Conservation (phyloP, 768 basidiomycete genomes). For the Royoungia palumana region DNA sequence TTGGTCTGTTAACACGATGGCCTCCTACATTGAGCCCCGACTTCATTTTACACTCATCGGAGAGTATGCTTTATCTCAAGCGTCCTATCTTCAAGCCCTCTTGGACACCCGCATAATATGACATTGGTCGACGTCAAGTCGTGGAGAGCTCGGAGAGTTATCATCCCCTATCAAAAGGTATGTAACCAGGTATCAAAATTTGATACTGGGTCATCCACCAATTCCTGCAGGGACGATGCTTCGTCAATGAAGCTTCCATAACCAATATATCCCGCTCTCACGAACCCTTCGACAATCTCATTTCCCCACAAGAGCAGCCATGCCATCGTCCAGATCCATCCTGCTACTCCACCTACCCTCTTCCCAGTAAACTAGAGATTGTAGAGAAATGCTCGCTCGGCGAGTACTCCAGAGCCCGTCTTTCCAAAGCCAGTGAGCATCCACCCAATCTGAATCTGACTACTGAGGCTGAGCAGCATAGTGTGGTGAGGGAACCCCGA, state of each 20-base stretch:
- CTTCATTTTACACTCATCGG: no score
- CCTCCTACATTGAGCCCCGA: no score
- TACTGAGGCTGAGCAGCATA: conserved; percentile 48
- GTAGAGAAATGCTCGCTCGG: conserved; percentile 40
- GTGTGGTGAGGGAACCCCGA: conserved; percentile 57
- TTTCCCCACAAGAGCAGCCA: conserved; percentile 27
- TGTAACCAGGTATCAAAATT: background rate
- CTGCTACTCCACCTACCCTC: conserved; percentile 28
- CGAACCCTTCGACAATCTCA: conserved; percentile 23
- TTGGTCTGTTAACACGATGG: no score
- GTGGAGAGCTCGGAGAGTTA: no score
- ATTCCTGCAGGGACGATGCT: background rate
- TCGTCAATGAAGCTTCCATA: conserved; percentile 6
- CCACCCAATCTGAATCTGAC: conserved; percentile 39
- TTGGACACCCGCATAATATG: no score
- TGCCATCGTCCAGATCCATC: conserved; percentile 35
- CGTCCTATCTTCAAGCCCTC: no score
- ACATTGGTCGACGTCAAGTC: no score
- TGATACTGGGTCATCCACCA: background rate
- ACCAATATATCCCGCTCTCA: conserved; percentile 13
- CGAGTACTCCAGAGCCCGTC: conserved; percentile 48
- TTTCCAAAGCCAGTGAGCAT: conserved; percentile 51
- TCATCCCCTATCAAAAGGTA: background rate
- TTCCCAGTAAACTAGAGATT: conserved; percentile 21
- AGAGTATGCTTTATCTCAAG: no score